Evolutionary conservation across 257 asterid genomes (phyloP), one percentile per base, ranked within the genome.

Genomic region (Apocynum venetum): DNA sequence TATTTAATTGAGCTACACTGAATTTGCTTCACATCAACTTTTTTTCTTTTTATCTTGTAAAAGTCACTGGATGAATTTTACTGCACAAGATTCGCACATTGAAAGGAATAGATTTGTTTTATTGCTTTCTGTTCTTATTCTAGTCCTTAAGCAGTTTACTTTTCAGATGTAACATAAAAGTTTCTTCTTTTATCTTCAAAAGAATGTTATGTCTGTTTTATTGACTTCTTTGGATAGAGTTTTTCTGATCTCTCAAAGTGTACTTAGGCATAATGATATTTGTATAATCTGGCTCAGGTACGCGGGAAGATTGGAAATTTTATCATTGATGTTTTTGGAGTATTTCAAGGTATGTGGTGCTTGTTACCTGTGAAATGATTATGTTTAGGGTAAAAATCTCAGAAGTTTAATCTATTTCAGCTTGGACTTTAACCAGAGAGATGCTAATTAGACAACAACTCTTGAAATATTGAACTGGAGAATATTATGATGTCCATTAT

Each of bases 291-390:
- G 75, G 70, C 75, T 83, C 93, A 91, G 98, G 97, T 93, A 43
- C 79, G 95, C 59, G 95, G 97, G 80, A 90, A 88, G 82, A 91
- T 93, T 76, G 89, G 93, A 46, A 87, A 89, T 76, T 91, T 93
- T 82, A 82, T 92, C 73, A 83, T 88, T 78, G 89, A 93, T 25
- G 92, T 90, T 56, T 88, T 90, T 75, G 71, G 91, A 60, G 96
- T 93, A 77, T 93, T 91, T 84, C 97, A 89, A 93, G 97, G 96
- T 93, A 90, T 76, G 76, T 17, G 41, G 49, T 78, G 71, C 79
- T 77, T 57, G 56, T 25, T 53, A 41, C 36, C 41, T 46, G 71
- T 73, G 74, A 63, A 59, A 75, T 49, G 46, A 46, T 60, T 80
- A 31, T 13, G 57, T 56, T 53, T 71, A 11, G 40, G 51, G 12